phyloP scores from a whole-genome alignment of 2,329 filamentous ascomycete genomes.

The Aphanoascus verrucosus region DNA sequence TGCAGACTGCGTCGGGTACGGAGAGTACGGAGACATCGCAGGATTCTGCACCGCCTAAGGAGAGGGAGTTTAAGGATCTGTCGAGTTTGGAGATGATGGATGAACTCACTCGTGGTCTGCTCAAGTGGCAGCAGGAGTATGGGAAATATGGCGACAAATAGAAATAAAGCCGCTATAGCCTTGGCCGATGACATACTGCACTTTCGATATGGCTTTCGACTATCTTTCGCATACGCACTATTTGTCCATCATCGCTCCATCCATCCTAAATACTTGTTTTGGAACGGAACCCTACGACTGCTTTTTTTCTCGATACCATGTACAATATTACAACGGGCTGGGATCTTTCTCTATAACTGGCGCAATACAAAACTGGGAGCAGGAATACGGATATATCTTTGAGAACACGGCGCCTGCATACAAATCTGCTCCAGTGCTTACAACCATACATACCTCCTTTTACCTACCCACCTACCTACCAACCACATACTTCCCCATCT shows the following conservation, averaged over 20 bases:
- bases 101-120: slow-evolving; percentile 63
- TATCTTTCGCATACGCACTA: slow-evolving; percentile 8
- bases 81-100: slow-evolving; percentile 87
- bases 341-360: not conserved
- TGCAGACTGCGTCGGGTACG: not conserved
- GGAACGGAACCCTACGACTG: not conserved
- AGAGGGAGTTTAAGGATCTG: slow-evolving; percentile 59
- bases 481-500: too few relatives aligned
- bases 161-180: slow-evolving; percentile 10
- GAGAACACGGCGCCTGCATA: too few relatives aligned
- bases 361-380: too few relatives aligned
- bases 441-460: too few relatives aligned
- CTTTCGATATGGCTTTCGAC: slow-evolving; percentile 11
- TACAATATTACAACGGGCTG: slow-evolving; percentile 1
- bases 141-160: slow-evolving; percentile 43
- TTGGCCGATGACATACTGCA: not conserved
- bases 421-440: too few relatives aligned
- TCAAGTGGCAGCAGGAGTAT: slow-evolving; percentile 74
- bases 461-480: too few relatives aligned
- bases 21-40: not conserved
- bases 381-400: too few relatives aligned
- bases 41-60: slow-evolving; percentile 23
- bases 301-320: slow-evolving; percentile 4
- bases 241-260: not conserved
- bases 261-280: not conserved